Evolutionary conservation across 768 basidiomycete genomes (phyloP).

Genomic region (Amanita pallidorosea): DNA sequence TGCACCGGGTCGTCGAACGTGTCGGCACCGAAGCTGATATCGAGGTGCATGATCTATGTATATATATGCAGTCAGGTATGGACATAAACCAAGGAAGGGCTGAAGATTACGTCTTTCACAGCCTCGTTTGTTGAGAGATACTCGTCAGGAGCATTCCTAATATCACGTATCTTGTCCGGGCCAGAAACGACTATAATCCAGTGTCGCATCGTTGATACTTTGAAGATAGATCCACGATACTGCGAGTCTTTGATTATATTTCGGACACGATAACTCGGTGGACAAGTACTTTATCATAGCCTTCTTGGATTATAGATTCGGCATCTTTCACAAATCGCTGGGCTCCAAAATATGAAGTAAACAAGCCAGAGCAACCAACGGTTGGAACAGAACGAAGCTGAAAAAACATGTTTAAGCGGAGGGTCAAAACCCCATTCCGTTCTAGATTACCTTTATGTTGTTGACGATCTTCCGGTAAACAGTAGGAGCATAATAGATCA

Average conservation of each 20-base stretch:
- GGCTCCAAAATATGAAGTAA: no score
- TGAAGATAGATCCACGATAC: conserved; percentile 12
- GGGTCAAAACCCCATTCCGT: no score
- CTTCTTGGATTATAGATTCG: no score
- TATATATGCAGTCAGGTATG: background rate
- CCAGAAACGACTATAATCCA: conserved; percentile 17
- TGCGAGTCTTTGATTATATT: no score
- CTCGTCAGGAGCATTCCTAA: conserved; percentile 35
- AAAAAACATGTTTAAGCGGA: no score
- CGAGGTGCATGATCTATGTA: conserved; percentile 20
- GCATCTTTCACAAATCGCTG: no score
- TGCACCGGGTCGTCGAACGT: background rate
- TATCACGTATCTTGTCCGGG: conserved; percentile 27
- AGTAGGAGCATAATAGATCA: no score
- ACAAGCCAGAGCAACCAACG: background rate
- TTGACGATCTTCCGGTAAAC: no score
- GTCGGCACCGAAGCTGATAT: conserved; percentile 22
- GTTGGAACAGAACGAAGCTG: background rate
- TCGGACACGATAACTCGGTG: no score
- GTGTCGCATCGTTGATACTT: conserved; percentile 7
- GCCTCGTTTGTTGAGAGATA: conserved; percentile 31
- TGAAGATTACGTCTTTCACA: conserved; percentile 13
- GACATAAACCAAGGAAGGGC: background rate
- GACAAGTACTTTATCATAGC: no score
- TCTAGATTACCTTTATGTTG: no score